Evolutionary conservation across 352 stramenopile species (phyloP), one percentile per base, ranked within the genome.

Genomic region (Globisporangium okanoganense): DNA sequence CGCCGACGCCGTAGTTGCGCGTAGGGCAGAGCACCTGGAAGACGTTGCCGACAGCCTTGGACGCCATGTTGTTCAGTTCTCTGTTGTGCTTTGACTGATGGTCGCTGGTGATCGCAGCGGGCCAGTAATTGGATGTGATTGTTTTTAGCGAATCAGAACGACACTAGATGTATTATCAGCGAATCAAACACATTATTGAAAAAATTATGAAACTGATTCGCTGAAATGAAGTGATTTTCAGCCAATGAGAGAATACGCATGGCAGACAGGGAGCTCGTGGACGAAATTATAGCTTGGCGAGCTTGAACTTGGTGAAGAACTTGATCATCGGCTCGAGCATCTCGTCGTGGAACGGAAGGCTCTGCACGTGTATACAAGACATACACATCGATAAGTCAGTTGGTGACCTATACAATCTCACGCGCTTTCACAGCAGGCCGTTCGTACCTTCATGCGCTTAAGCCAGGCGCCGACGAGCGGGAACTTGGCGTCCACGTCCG

Each of bases 21-120:
- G 67, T 82, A 20, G 79, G 72, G 38, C 70, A 82, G 63, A 94
- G 66, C 59, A 89, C 78, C 69, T 94, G 73, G 71, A 90, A 92
- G 50, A 85, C 73, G 67, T 91, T 94, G 50, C 65, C 72, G 48
- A 81, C 68, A 53, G 48, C 73, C 69, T 84, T 86, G 55, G 52
- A 65, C 53, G 70, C 58, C 68, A 74, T 76, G 25, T 24, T 69
- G 33, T 22, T 55, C 49, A 16, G 10, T 41, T 35, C 29, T 14
- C 18, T 44, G 14, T 29, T 35, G 25, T 40, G 22, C 12, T 31
- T 48, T 41, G 56, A 35, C 40, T 56, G 44, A 16, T 47, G n/a
- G 29, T 36, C 27, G n/a, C 33, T 20, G 27, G 49, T 22, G 29
- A 27, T 27, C 27, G 49, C 49, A 20, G 18, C 31, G 27, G 16